Evolutionary conservation across 1,284 basidiomycete genomes (phyloP), one percentile per base, ranked within the genome.

Genomic region (Tilletia walkeri): DNA sequence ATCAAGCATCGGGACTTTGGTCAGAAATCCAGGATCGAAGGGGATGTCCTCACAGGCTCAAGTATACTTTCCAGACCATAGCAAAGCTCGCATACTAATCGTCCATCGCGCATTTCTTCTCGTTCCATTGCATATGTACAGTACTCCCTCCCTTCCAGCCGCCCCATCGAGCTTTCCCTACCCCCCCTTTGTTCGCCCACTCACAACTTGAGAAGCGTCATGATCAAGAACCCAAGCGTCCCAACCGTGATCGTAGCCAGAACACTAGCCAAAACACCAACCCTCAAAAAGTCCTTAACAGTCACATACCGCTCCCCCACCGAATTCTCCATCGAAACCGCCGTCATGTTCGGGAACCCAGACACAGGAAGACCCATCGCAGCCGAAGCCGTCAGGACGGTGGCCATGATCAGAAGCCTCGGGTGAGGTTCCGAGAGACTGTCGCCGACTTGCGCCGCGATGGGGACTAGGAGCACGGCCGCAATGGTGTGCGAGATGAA

Each of bases 381-480:
- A 2, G 93, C 88, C 39, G 93, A 95, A 79, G 95, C 97, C 70
- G 96, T 92, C 73, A 99, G 86, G 1, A 90, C 93, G 9, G 94
- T 98, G 65, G 86, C 84, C 84, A 84, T 83, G 72, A 83, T 82
- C 14, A 84, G 70, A 65, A 83, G 69, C 4, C 79, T 69, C 9
- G 81, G 81, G 56, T 83, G 81, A 6, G 81, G 80, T 20, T 71
- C 67, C n/a, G 72, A 69, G 69, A 98, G 86, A 61, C 88, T 91
- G 39, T 87, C 86, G 3, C 94, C 96, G 18, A 99, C 92, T 84
- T 94, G 90, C 70, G 91, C 89, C 1, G 95, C 96, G 72, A 99
- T 96, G 10, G 96, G 96, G 3, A 97, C 94, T 9, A 99, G 88
- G 30, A 99, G 88, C 7, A 99, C 93, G 56, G 92, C 93, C 0